Conservation (phyloP, 176 grass and related monocot genomes). For the Bothriochloa decipiens region DNA sequence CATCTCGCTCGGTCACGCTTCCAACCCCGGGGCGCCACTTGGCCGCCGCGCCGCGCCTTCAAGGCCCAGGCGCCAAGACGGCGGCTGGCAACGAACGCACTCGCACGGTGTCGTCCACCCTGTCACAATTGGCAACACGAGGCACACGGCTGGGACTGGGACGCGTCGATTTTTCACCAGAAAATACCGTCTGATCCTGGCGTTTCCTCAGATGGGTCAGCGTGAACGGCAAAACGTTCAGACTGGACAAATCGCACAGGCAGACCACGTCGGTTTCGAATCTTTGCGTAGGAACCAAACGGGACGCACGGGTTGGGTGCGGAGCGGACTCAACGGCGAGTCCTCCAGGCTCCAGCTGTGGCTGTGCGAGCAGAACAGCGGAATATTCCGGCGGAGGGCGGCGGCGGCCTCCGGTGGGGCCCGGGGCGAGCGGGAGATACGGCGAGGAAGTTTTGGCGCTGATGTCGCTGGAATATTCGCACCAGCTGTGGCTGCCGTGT, state of each 20-base stretch:
- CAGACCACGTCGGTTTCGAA: constrained; percentile 13
- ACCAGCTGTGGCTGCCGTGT: constrained; percentile 36
- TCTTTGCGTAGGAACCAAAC: constrained; percentile 6
- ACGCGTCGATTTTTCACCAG: not conserved
- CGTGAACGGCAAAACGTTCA: not conserved
- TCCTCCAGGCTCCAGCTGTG: not conserved
- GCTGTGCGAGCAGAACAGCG: not conserved
- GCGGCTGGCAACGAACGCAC: not conserved
- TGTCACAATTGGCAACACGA: not conserved
- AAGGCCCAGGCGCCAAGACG: not conserved
- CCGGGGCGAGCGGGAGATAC: not conserved
- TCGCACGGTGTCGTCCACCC: not conserved
- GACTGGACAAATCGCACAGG: not conserved
- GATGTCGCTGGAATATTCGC: constrained; percentile 60
- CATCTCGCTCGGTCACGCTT: constrained; percentile 14
- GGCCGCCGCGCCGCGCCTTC: not conserved
- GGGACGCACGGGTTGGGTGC: not conserved
- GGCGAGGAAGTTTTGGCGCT: constrained; percentile 34
- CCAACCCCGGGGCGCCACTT: constrained; percentile 31
- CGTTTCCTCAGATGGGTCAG: not conserved
- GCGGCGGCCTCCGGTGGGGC: constrained; percentile 4
- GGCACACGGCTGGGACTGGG: not conserved
- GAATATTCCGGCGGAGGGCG: constrained; percentile 45
- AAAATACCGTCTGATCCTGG: not conserved
- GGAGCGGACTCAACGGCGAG: not conserved